Evolutionary conservation across 768 basidiomycete genomes (phyloP), one percentile per base, ranked within the genome.

Genomic region (Pulveroboletus sp.): DNA sequence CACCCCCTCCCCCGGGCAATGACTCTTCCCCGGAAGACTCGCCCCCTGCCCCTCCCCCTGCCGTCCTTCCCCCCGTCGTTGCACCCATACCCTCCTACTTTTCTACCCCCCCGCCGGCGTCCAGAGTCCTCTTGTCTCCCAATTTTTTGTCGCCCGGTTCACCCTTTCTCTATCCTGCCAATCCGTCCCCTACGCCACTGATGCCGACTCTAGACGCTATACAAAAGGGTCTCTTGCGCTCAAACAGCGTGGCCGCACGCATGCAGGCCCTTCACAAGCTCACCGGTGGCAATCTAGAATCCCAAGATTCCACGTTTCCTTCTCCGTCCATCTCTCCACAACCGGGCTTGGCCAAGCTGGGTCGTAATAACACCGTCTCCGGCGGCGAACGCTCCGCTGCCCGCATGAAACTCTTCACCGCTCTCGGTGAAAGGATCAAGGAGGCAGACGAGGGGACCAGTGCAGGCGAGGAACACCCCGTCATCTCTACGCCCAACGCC

Each of bases 211-310:
- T 95, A 6, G 87, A 90, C 59, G 87, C 85, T 19, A 71, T 94
- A 32, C 84, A 85, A 62, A 80, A 75, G 59, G 85, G 86, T 14
- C 78, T 97, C 3, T 84, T 90, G 61, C 84, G 94, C 17, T 94
- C 94, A 2, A 94, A 94, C 64, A 94, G 93, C 60, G 90, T 82
- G 11, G 76, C 89, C n/a, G 88, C 87, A 19, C 78, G 86, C 44
- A 79, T 84, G 43, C 79, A 85, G 61, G 92, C 92, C 5, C 81
- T 95, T 80, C 82, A 69, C 49, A 94, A 92, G 64, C 73, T 97
- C 47, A 92, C 87, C 1, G 87, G 89, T 34, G 86, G 84, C 23
- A 75, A 77, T 40, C 48, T 29, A 11, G 87, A 88, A 52, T 71
- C 75, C 5, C 79, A 81, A 52, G 85, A 87, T 50, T 72, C 71